phyloP scores from a whole-genome alignment of 768 basidiomycete genomes.

The Russula compacta region DNA sequence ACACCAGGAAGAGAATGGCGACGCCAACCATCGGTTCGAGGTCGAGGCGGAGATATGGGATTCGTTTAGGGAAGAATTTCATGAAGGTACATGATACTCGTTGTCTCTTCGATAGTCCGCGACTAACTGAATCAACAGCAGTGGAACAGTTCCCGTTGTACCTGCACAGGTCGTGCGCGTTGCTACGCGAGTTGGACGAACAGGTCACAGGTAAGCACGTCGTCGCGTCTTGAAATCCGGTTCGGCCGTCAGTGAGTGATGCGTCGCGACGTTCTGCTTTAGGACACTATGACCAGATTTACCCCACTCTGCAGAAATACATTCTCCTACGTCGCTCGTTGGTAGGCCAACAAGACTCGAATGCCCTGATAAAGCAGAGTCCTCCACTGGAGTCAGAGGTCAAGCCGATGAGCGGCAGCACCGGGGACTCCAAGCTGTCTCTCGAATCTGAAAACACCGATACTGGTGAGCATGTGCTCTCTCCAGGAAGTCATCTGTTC shows the following conservation, averaged over 20 bases:
- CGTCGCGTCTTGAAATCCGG: neutral
- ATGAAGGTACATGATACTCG: conserved; percentile 3
- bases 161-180: conserved; percentile 15
- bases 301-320: conserved; percentile 12
- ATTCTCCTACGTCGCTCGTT: conserved; percentile 9
- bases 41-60: conserved; percentile 14
- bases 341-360: neutral
- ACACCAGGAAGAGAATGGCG: neutral
- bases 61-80: conserved; percentile 16
- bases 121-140: neutral
- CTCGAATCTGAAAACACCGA: neutral
- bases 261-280: neutral
- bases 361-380: neutral
- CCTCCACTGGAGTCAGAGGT: neutral
- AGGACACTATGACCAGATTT: conserved; percentile 13
- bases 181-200: conserved; percentile 17
- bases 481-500: neutral
- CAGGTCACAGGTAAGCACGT: conserved; percentile 11
- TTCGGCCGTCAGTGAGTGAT: neutral
- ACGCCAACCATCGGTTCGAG: neutral
- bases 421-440: neutral
- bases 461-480: neutral
- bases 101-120: neutral
- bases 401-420: neutral
- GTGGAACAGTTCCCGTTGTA: conserved; percentile 20